Evolutionary conservation across 2,329 filamentous ascomycete species (phyloP).

Genomic region (Cladophialophora bantiana): DNA sequence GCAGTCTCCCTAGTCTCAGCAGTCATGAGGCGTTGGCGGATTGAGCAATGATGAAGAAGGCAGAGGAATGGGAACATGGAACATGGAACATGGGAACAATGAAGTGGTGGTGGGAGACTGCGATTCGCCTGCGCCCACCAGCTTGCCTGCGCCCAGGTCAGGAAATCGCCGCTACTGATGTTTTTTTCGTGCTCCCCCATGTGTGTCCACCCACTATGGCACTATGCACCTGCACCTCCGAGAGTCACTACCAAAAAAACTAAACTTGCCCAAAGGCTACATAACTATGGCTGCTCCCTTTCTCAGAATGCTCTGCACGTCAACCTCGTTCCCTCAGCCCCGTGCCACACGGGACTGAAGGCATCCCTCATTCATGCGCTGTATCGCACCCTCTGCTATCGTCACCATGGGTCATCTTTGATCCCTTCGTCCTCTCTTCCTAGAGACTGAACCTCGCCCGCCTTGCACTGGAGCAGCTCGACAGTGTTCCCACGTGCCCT

Average conservation of each 20-base stretch:
- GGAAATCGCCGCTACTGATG: slow-evolving; percentile 26
- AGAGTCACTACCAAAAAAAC: slow-evolving; percentile 24
- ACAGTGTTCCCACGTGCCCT: slow-evolving; percentile 34
- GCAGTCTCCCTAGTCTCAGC: background rate
- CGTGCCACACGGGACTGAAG: slow-evolving; percentile 56
- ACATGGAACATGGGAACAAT: background rate
- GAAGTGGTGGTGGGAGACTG: background rate
- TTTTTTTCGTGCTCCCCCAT: slow-evolving; percentile 21
- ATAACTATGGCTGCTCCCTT: slow-evolving; percentile 36
- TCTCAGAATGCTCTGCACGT: slow-evolving; percentile 34
- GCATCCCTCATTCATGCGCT: slow-evolving; percentile 40
- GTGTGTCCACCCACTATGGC: slow-evolving; percentile 11
- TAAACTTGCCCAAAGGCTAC: slow-evolving; percentile 29
- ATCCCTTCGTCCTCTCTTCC: slow-evolving; percentile 31
- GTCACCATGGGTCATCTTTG: slow-evolving; percentile 44
- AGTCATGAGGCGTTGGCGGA: background rate
- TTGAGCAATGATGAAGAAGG: slow-evolving; percentile 4
- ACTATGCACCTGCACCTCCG: slow-evolving; percentile 24
- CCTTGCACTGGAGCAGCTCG: slow-evolving; percentile 34
- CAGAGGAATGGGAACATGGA: background rate
- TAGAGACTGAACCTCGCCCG: slow-evolving; percentile 34
- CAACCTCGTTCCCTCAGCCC: slow-evolving; percentile 45
- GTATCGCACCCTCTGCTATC: slow-evolving; percentile 24
- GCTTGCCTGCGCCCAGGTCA: background rate
- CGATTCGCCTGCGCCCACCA: background rate